Evolutionary conservation across 2,329 filamentous ascomycete species (phyloP), one percentile per base, ranked within the genome.

Genomic region (Thielaviopsis punctulata): DNA sequence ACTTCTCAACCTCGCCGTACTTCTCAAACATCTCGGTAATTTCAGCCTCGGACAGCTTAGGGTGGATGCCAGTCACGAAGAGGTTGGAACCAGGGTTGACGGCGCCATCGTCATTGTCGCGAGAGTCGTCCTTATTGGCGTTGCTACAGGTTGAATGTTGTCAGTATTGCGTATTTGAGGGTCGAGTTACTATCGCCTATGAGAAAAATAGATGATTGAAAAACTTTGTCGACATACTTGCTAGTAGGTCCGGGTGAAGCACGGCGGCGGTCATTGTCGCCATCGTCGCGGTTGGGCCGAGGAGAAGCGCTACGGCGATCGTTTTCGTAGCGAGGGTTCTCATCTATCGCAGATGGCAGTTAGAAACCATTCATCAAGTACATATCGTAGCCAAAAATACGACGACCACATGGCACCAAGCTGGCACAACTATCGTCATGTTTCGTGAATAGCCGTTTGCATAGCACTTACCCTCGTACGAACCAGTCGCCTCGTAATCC

Each of bases 1-100:
- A 96, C 71, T 93, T 96, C 72, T 96, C 90, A 50, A 98, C 92
- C 65, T 95, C 88, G 60, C 92, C 92, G 63, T 96, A 96, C 71
- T 96, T 98, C 71, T 95, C 88, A 64, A 98, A 98, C 59, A 98
- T 82, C 66, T 88, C 88, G 52, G 85, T 84, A 56, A 98, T 86
- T 65, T 96, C 92, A 15, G 82, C 77, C 68, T 98, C 92, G 47
- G 78, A 82, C 59, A 98, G 78, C 62, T 86, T 85, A 54, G 92
- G 92, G 67, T 96, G 88, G 59, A 98, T 98, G 61, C 92, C 92
- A 58, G 92, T 98, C 59, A 98, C 92, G 67, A 98, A 98, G 55
- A 98, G 84, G 73, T 98, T 98, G 59, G 92, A 95, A 60, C 92
- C 92, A 57, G 88, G 85, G 71, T 98, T 98, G 64, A 84, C 66